A percentile compares a stretch with the other conserved stretches of the same genome.
phyloP scores from a whole-genome alignment of 495 filamentous ascomycete species.

The Penicillium parvum region DNA sequence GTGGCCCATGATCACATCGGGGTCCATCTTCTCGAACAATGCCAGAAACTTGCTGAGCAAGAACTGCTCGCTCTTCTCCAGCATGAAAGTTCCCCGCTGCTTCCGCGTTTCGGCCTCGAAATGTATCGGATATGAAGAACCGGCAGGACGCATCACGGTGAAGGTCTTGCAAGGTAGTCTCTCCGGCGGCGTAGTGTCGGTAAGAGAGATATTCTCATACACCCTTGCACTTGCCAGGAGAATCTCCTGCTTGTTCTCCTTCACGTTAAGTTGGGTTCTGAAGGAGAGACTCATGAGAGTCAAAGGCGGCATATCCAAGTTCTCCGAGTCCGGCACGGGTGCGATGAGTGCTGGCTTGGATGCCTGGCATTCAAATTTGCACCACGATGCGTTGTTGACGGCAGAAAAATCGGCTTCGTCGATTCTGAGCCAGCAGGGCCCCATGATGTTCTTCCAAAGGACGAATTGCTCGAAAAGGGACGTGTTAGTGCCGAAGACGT shows the following conservation, averaged over 20 bases:
- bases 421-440: constrained; percentile 93
- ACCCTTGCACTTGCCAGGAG: constrained; percentile 83
- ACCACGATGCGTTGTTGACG: constrained; percentile 91
- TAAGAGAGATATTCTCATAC: constrained; percentile 84
- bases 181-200: constrained; percentile 82
- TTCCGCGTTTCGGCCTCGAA: constrained; percentile 73
- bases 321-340: constrained; percentile 68
- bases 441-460: constrained; percentile 97
- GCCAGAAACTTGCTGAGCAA: constrained; percentile 85
- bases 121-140: constrained; percentile 70
- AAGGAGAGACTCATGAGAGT: constrained; percentile 93
- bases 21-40: constrained; percentile 79
- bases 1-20: constrained; percentile 93
- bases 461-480: constrained; percentile 97
- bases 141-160: constrained; percentile 80
- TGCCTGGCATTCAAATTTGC: constrained; percentile 87
- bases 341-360: constrained; percentile 69
- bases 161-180: constrained; percentile 85
- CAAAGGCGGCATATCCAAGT: constrained; percentile 73
- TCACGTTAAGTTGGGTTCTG: constrained; percentile 81
- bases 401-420: constrained; percentile 75
- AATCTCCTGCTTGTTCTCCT: constrained; percentile 96
- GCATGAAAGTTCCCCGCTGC: constrained; percentile 67
- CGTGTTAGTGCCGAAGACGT: constrained; percentile 91
- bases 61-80: constrained; percentile 75